These are phyloP conservation scores for Luzula sylvatica DNA, from an alignment of 176 grass and related monocot genomes.

Conservation along the genomic window DNA sequence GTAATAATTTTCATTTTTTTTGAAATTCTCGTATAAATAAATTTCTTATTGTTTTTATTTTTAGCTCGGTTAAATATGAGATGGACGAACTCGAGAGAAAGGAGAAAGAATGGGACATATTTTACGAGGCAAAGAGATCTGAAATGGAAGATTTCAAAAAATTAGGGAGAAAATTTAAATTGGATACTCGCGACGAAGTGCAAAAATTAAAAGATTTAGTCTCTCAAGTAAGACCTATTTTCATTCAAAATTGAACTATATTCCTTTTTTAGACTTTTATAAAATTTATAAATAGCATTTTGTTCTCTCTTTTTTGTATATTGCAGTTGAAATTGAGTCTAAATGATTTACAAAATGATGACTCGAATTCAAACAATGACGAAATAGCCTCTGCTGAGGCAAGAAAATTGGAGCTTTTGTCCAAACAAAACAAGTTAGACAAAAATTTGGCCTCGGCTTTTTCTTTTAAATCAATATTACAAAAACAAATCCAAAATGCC, in stretches of 20 bases:
- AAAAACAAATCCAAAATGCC: slow-evolving; percentile 61
- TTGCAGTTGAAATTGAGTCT: slow-evolving; percentile 51
- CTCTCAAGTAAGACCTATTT: slow-evolving; percentile 43
- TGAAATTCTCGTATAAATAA: not conserved
- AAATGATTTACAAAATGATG: slow-evolving; percentile 35
- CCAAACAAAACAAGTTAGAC: slow-evolving; percentile 49
- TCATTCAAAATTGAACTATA: slow-evolving; percentile 13
- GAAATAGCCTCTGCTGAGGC: slow-evolving; percentile 50
- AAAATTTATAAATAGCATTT: slow-evolving; percentile 19
- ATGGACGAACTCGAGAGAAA: slow-evolving; percentile 44
- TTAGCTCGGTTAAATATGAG: slow-evolving; percentile 42
- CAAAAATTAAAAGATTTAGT: slow-evolving; percentile 42
- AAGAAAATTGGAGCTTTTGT: slow-evolving; percentile 47
- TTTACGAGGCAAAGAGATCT: slow-evolving; percentile 42
- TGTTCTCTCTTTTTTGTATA: slow-evolving; percentile 7
- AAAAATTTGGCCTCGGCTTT: slow-evolving; percentile 40
- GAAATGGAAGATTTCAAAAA: slow-evolving; percentile 65
- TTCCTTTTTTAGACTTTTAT: slow-evolving; percentile 14
- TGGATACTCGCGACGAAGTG: slow-evolving; percentile 33
- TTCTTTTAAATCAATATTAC: slow-evolving; percentile 48
- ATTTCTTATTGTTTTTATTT: not conserved
- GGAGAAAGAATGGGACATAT: slow-evolving; percentile 50
- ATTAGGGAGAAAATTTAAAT: slow-evolving; percentile 37
- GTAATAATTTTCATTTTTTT: slow-evolving; percentile 2
- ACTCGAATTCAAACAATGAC: slow-evolving; percentile 28